phyloP scores from a whole-genome alignment of 352 stramenopile genomes.

The Globisporangium echinulatum region DNA sequence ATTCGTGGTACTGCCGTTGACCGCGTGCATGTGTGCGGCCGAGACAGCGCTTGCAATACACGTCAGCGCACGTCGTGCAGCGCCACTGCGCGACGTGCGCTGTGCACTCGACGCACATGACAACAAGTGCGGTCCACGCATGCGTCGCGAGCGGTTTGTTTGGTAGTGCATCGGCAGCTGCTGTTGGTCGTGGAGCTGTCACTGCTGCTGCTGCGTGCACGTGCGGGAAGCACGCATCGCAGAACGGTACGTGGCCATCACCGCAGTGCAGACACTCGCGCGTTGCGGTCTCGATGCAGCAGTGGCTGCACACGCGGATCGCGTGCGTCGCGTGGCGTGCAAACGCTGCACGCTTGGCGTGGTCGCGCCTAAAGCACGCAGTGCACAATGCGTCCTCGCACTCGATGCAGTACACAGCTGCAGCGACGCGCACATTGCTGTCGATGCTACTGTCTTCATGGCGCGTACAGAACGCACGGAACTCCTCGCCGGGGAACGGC shows the following conservation, averaged over 20 bases:
- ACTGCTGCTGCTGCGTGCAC: constrained; percentile 23
- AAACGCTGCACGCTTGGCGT: constrained; percentile 41
- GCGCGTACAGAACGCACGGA: constrained; percentile 53
- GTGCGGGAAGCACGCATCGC: constrained; percentile 56
- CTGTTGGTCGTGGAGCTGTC: not conserved
- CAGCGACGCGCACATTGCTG: constrained; percentile 16
- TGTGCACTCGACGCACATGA: constrained; percentile 62
- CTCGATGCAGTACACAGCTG: constrained; percentile 56
- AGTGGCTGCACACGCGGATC: constrained; percentile 49
- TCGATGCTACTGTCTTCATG: constrained; percentile 36
- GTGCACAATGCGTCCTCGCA: constrained; percentile 67
- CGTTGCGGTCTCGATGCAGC: constrained; percentile 46
- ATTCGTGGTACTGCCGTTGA: constrained; percentile 47
- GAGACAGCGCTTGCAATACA: constrained; percentile 69
- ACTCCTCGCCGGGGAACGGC: constrained; percentile 65
- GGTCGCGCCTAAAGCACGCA: constrained; percentile 56
- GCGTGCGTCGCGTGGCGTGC: constrained; percentile 25
- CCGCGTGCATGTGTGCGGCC: constrained; percentile 46
- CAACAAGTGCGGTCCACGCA: constrained; percentile 38
- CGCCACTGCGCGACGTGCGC: constrained; percentile 54
- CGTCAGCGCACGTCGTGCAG: constrained; percentile 52
- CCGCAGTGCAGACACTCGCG: constrained; percentile 60
- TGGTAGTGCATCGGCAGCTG: not conserved
- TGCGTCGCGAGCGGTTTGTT: constrained; percentile 16
- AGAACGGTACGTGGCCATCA: constrained; percentile 58